Evolutionary conservation across 306 rosid genomes (phyloP), one percentile per base, ranked within the genome.

Genomic region (Fagus crenata): DNA sequence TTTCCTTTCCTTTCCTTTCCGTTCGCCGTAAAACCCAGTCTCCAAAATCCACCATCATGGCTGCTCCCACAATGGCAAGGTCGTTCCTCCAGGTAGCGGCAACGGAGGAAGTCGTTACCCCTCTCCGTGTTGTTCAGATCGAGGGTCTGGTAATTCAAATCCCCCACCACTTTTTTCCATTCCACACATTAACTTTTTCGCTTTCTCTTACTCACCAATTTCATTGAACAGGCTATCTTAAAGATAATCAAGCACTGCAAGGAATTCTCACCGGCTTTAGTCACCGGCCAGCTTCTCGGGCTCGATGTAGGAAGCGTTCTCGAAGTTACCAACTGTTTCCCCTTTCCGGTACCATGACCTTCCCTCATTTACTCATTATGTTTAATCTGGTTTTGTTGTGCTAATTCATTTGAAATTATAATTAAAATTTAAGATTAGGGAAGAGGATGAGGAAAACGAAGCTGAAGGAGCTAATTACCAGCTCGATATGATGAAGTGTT

Each of bases 391-490:
- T 22, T 22, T 51, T 14, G 53, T 5, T 72, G 14, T 18, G 5
- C 60, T 58, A n/a, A 6, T 22, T 18, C 42, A 14, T 32, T 67
- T 72, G 15, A 78, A 7, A 8, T 18, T 36, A 32, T 43, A 60
- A 51, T 51, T 51, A 35, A 80, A 39, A 32, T 71, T 81, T 78
- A 69, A 95, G 99, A 86, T 87, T 67, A 81, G 97, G 71, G 99
- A 95, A 80, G 97, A 92, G 82, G 99, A 95, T 71, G 99, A 95
- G 77, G 99, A 95, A 87, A 84, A 88, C 85, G 99, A 95, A 81
- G 97, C 97, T 32, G 99, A 95, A 58, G 99, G 99, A 73, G 99
- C 99, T 58, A 95, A 89, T 88, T 95, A 95, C 85, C 99, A 95
- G 89, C 97, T 95, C 31, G 99, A 95, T 79, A 92, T 95, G 99